A percentile compares a stretch with the other conserved stretches of the same genome.
Evolutionary conservation across 768 basidiomycete species (phyloP).

Genomic region (Boletus sp.): DNA sequence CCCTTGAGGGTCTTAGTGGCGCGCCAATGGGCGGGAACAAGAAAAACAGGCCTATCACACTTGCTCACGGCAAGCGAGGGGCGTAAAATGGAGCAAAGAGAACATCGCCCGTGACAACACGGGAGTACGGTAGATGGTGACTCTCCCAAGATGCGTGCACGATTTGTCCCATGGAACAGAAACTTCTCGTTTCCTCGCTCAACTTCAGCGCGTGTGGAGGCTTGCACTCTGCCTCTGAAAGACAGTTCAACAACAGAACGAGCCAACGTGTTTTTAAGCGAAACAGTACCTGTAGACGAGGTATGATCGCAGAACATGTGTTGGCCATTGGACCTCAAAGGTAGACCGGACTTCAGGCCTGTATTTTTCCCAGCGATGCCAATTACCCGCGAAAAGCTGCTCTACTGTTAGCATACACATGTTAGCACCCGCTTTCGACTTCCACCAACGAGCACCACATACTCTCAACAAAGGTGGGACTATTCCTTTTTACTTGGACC

Average conservation of each 20-base stretch:
- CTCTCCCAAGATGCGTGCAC: constrained; percentile 13
- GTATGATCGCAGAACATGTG: constrained; percentile 9
- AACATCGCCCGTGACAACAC: constrained; percentile 6
- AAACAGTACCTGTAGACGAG: constrained; percentile 6
- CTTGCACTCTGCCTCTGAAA: constrained; percentile 8
- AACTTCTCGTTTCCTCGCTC: constrained; percentile 10
- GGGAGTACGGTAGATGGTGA: constrained; percentile 7
- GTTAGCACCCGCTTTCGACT: background rate
- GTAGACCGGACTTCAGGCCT: constrained; percentile 11
- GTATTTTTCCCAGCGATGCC: constrained; percentile 9
- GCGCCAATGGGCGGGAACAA: background rate
- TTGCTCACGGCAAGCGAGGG: constrained; percentile 13
- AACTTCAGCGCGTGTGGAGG: background rate
- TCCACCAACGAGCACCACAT: background rate
- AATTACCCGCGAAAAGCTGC: constrained; percentile 6
- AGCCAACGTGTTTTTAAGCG: background rate
- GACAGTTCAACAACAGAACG: background rate
- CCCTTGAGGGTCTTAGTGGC: constrained; percentile 3
- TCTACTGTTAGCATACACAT: background rate
- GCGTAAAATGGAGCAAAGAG: constrained; percentile 12
- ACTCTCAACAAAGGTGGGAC: constrained; percentile 9
- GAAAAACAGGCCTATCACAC: background rate
- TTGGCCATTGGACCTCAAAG: constrained; percentile 12
- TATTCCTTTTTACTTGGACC: constrained; percentile 5
- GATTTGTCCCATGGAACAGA: constrained; percentile 15